Evolutionary conservation across 2,329 filamentous ascomycete species (phyloP).

Genomic region (Rhynchosporium secalis): DNA sequence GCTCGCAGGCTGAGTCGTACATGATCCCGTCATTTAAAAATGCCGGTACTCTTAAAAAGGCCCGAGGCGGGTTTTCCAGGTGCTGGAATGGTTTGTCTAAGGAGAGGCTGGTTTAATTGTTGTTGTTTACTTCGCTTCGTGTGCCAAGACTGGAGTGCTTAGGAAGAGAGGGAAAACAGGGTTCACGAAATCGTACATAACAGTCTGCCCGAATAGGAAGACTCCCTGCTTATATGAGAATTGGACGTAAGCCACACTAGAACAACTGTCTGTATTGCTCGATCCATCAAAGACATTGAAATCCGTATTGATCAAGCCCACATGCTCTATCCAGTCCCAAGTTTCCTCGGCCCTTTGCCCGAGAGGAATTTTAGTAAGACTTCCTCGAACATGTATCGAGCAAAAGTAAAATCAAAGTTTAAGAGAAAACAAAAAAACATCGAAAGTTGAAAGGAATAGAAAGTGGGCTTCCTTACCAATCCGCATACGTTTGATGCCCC

Average conservation of each 20-base stretch:
- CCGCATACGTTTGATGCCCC: slow-evolving; percentile 70
- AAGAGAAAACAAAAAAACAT: too few relatives aligned
- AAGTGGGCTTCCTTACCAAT: slow-evolving; percentile 48
- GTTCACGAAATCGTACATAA: slow-evolving; percentile 50
- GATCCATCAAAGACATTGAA: slow-evolving; percentile 61
- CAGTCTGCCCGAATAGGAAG: slow-evolving; percentile 58
- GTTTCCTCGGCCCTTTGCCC: slow-evolving; percentile 57
- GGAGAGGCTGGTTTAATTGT: not conserved
- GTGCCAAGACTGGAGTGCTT: not conserved
- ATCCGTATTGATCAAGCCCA: slow-evolving; percentile 58
- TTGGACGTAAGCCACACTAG: slow-evolving; percentile 57
- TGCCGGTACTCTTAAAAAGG: slow-evolving; percentile 51
- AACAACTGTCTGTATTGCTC: slow-evolving; percentile 57
- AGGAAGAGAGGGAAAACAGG: not conserved
- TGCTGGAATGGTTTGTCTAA: slow-evolving; percentile 34
- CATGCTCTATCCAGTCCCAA: slow-evolving; percentile 65
- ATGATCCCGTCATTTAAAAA: slow-evolving; percentile 57
- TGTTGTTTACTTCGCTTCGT: slow-evolving; percentile 3
- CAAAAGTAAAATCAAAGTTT: too few relatives aligned
- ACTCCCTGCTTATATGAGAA: slow-evolving; percentile 70
- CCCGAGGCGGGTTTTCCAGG: slow-evolving; percentile 61
- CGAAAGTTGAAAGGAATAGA: too few relatives aligned
- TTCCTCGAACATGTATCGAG: too few relatives aligned
- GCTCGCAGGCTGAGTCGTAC: slow-evolving; percentile 53
- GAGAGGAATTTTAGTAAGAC: too few relatives aligned